Evolutionary conservation across 164 flowering plant genomes (phyloP), one percentile per base, ranked within the genome.

Genomic region (Dillenia turbinata): DNA sequence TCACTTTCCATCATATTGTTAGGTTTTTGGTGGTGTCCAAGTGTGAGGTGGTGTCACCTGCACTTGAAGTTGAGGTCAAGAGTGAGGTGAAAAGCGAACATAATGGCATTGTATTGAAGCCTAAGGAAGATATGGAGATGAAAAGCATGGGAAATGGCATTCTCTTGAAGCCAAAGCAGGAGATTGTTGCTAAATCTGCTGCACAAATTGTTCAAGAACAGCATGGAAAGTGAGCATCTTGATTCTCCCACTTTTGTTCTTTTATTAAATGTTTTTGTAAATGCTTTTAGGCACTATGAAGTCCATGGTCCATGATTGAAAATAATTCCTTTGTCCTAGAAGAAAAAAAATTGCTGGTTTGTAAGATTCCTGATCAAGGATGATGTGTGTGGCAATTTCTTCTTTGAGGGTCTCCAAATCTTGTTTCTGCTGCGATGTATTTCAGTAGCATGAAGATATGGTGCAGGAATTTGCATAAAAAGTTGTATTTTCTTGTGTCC

Each of bases 161-260:
- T 12, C 1, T 76, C 43, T 73, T 87, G 77, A 93, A 82, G 73
- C 92, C 92, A 49, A 94, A 91, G 82, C 92, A 80, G 53, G 99
- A 91, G 65, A 44, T 71, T 14, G 66, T 79, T 72, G 54, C 88
- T 11, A 91, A 88, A 71, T 91, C 99, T 54, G 99, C 96, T 54
- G 84, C 89, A 44, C 96, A 94, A 67, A 91, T 94, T 49, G 74
- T 91, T 12, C 75, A 79, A 40, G 99, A 94, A 44, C 97, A 91
- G 62, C 67, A 71, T 54, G 78, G 70, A 58, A 91, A 94, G 98
- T 94, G 73, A 82, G 92, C 75, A 0, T 49, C 56, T n/a, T 40
- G 55, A 44, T 40, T 55, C 33, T 22, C 12, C 45, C n/a, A 22
- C 40, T 13, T 26, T 22, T 49, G 9, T 49, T 64, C 51, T 57